Conservation (phyloP, 2,329 filamentous ascomycete species). For the Bipolaris sorokiniana region DNA sequence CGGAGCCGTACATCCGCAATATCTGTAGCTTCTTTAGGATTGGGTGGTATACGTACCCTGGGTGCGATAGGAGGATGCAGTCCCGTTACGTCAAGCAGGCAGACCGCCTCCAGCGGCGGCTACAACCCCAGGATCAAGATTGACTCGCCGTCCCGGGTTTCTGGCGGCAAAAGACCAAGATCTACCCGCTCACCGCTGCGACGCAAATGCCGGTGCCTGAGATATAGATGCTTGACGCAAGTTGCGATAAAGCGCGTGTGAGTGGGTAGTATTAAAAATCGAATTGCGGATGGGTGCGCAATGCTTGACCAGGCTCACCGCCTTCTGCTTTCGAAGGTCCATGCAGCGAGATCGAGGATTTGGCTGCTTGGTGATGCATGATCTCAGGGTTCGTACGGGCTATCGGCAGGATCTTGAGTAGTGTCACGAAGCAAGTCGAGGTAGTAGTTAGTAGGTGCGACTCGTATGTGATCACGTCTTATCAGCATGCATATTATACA, state of each 20-base stretch:
- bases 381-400: slow-evolving; percentile 7
- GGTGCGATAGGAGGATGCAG: slow-evolving; percentile 23
- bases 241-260: slow-evolving; percentile 1
- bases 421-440: slow-evolving; percentile 27
- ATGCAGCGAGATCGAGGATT: slow-evolving; percentile 19
- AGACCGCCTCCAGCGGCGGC: slow-evolving; percentile 27
- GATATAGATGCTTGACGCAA: slow-evolving; percentile 9
- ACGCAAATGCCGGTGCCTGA: slow-evolving; percentile 10
- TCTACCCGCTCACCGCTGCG: slow-evolving; percentile 25
- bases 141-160: slow-evolving; percentile 11
- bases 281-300: not conserved
- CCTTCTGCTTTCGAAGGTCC: slow-evolving; percentile 20
- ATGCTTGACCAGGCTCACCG: slow-evolving; percentile 11
- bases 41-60: slow-evolving; percentile 4
- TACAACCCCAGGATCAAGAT: slow-evolving; percentile 16
- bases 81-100: slow-evolving; percentile 28
- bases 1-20: slow-evolving; percentile 27
- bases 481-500: slow-evolving; percentile 41
- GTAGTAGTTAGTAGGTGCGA: slow-evolving; percentile 28
- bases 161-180: slow-evolving; percentile 8
- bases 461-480: slow-evolving; percentile 35
- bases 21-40: slow-evolving; percentile 30
- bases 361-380: slow-evolving; percentile 19
- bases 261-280: not conserved
- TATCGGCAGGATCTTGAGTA: slow-evolving; percentile 20